phyloP scores from a whole-genome alignment of 73 alveolate species.

The Uronychia binucleata region DNA sequence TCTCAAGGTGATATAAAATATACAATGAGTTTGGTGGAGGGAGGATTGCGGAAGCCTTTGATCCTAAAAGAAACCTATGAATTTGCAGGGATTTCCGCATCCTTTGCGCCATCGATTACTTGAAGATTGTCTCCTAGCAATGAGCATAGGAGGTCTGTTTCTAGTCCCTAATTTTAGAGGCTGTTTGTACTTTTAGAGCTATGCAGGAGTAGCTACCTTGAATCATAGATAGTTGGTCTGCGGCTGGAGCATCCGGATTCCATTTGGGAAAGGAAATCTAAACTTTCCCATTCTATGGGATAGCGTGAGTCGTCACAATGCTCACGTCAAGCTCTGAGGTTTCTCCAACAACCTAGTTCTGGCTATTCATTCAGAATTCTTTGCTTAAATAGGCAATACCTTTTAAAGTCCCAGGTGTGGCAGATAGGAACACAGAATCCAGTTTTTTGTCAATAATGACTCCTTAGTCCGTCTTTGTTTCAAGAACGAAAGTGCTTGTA shows the following conservation, averaged over 20 bases:
- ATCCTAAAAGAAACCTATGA: constrained; percentile 25
- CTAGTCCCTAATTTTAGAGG: too few species aligned
- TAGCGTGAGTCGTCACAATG: not conserved
- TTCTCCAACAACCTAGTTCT: not conserved
- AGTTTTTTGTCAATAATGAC: not conserved
- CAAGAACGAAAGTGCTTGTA: constrained; percentile 12
- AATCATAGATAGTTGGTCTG: not conserved
- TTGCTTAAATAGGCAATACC: not conserved
- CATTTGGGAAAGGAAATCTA: constrained; percentile 13
- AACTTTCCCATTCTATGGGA: constrained; percentile 3
- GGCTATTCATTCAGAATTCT: not conserved
- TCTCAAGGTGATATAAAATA: not conserved
- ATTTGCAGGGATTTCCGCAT: constrained; percentile 19
- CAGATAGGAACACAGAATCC: not conserved
- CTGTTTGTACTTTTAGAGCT: too few species aligned
- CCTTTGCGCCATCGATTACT: not conserved
- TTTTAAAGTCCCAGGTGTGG: constrained; percentile 14
- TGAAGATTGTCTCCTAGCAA: not conserved
- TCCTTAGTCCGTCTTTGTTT: constrained; percentile 5
- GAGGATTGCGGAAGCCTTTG: constrained; percentile 52
- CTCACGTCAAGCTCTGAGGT: not conserved
- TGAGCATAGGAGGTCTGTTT: too few species aligned
- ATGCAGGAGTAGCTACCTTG: not conserved
- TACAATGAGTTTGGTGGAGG: constrained; percentile 17
- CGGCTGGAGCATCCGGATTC: constrained; percentile 14